Evolutionary conservation across 176 grass and related monocot genomes (phyloP), one percentile per base, ranked within the genome.

Genomic region (Lolium perenne): DNA sequence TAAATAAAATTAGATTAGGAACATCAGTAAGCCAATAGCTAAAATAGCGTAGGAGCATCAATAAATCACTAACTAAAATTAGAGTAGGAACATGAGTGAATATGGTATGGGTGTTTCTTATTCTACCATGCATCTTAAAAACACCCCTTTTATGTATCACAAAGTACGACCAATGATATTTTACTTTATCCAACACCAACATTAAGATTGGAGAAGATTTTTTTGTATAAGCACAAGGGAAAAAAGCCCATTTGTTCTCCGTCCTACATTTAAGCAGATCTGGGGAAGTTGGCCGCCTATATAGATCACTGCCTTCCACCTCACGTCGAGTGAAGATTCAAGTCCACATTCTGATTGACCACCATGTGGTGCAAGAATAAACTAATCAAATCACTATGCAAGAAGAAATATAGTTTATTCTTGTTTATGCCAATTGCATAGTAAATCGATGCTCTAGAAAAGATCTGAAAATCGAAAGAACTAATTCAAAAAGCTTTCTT

Each of bases 181-280:
- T 86, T 80, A 79, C 65, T 21, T 32, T 62, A 82, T 50, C 10
- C 10, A 85, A 21, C 18, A 68, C 13, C 4, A 48, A 49, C 59
- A 45, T 74, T 21, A 35, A 70, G 38, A 69, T 0, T 0, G 4
- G 4, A 80, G 4, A 35, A 41, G 8, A 41, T 7, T 46, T 46
- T 46, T 46, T 46, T 5, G 45, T 46, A 46, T 59, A 84, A 46
- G 45, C 45, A 46, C 45, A 74, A 56, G 74, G 15, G 51, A 22
- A 17, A 66, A 38, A 74, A 3, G 2, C 56, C 20, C 65, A 67
- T 58, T 51, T 6, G 45, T 46, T 9, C 47, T 72, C 9, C 18
- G 61, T 86, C 92, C 94, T 68, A 98, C 97, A 80, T 95, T 98
- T 86, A 98, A 89, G 38, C 71, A 95, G 45, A 98, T 98, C 65